Base-by-base conservation (phyloP, 495 filamentous ascomycete genomes). In the Filosporella fistucella region DNA sequence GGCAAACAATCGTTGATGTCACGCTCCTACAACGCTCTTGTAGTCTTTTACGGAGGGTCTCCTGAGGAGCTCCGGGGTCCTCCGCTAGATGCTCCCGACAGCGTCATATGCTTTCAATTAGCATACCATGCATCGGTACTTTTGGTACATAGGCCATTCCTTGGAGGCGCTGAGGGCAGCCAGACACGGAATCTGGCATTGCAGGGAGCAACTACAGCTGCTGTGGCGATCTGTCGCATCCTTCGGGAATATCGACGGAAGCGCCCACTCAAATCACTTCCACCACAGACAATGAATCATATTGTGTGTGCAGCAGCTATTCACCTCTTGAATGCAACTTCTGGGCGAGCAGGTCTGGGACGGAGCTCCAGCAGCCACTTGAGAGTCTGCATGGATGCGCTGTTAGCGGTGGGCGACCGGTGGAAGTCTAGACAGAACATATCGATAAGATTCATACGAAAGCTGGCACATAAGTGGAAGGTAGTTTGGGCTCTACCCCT, bases 401-500 rank as follows among this genome's bases (percentile, higher is more conserved):
- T 48, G 6, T n/a, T 39, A 21, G 20, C n/a, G 9, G 40, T 48
- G 45, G 12, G 24, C 2, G 30, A 11, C 2, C 26, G 5, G 12
- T 48, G 45, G 45, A 22, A 10, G 22, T 13, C 17, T 23, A 28
- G 23, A 21, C 34, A 23, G 16, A 23, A 30, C 8, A 26, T 21
- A 30, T 22, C 23, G 20, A 26, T 39, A 9, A 4, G 24, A 16
- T 26, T 20, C 9, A 40, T 40, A 14, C 13, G 22, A 30, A 35
- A 23, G 30, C 33, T 48, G 13, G 45, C 33, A n/a, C 23, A 32
- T 16, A 7, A 35, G 13, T 48, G 45, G 45, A 17, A 37, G n/a
- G 22, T 48, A 12, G 34, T 40, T 25, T 48, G 45, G 45, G 45
- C 45, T 25, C 16, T 48, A n/a, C 45, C 45, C 18, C 20, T 38